Base-by-base conservation (phyloP, 306 rosid species). In the Prunus armeniaca region DNA sequence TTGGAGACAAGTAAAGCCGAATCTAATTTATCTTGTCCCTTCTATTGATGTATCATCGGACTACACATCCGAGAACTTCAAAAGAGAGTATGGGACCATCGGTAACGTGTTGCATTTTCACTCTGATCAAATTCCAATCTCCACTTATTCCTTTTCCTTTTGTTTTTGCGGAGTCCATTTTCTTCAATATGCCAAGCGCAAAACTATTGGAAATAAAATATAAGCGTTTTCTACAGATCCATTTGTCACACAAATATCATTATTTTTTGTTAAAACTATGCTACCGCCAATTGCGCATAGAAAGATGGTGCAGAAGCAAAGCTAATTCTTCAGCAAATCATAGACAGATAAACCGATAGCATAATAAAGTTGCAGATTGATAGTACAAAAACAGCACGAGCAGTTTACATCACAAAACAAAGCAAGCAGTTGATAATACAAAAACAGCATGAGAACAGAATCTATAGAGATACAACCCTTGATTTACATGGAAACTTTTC, bases 391-490 rank as follows among this genome's bases (percentile, higher is more conserved):
- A 27, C 32, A 81, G 66, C 73, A 65, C 54, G 72, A 69, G 14
- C 18, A 30, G 58, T 13, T 19, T 43, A 56, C 65, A 45, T 72
- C 65, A 28, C 58, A 27, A 22, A 14, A 50, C 38, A 56, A 9
- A 75, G 17, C 52, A 41, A n/a, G 71, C 18, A 50, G 41, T 61
- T 69, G 52, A 28, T 55, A 41, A 27, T 22, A 77, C 52, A 71
- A 28, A 54, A 72, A 22, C 41, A 79, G 62, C 69, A 69, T 71
- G 69, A 66, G 14, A 19, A 58, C 38, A 60, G 47, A 69, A 25
- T 12, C 65, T 60, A 79, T 61, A 65, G 41, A 66, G 72, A 80
- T 65, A 74, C 82, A 83, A 63, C 70, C 76, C 79, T 79, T 58
- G 56, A 67, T 54, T 67, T 20, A 43, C 62, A 55, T 49, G 32